These are phyloP conservation scores for Aspergillus nidulans DNA, from an alignment of 495 filamentous ascomycete species.

Conservation along the genomic window DNA sequence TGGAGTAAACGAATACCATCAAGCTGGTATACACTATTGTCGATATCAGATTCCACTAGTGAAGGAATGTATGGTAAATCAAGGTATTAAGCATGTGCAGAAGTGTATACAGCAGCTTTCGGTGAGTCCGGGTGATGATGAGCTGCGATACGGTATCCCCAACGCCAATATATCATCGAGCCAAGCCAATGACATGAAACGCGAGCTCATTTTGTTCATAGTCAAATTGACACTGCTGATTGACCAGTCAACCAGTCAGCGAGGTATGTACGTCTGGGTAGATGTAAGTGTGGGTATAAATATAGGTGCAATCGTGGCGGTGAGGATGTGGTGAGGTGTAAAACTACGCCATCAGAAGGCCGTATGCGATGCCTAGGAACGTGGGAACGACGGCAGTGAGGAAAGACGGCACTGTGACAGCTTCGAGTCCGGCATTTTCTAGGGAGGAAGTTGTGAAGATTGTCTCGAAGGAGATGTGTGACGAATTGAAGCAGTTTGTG, in stretches of 20 bases:
- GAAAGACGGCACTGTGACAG: not conserved
- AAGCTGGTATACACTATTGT: not conserved
- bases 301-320: conserved; percentile 8
- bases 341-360: conserved; percentile 26
- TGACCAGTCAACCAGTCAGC: not conserved
- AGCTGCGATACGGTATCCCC: not conserved
- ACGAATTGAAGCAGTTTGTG: conserved; percentile 81
- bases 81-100: too few species aligned
- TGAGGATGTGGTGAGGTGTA: not conserved
- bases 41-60: not conserved
- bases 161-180: not conserved
- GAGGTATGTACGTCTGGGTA: conserved; percentile 21
- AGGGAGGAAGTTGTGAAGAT: conserved; percentile 65
- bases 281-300: conserved; percentile 18
- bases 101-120: not conserved
- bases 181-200: not conserved
- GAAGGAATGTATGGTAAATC: not conserved
- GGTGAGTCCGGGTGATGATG: not conserved
- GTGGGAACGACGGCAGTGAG: conserved; percentile 21
- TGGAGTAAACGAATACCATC: not conserved
- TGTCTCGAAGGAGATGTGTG: conserved; percentile 66
- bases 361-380: conserved; percentile 20
- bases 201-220: not conserved
- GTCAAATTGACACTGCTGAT: not conserved
- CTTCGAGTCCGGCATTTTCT: conserved; percentile 31